phyloP scores from a whole-genome alignment of 2,329 filamentous ascomycete genomes.

The Emergomyces pasteurianus region DNA sequence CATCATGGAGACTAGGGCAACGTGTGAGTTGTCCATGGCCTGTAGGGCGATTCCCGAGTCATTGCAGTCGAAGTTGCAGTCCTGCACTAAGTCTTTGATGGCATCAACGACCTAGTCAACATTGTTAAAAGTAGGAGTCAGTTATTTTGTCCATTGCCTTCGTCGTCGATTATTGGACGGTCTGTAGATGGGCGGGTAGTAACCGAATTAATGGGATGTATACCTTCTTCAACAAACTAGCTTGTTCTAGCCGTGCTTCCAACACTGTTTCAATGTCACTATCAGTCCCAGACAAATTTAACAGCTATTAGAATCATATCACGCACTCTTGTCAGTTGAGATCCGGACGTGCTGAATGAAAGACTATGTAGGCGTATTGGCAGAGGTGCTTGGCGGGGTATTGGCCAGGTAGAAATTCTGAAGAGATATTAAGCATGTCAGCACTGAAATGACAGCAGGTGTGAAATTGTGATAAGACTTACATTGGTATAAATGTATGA shows the following conservation, averaged over 20 bases:
- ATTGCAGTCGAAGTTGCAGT: conserved; percentile 99
- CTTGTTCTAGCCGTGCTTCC: conserved; percentile 95
- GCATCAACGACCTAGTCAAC: conserved; percentile 74
- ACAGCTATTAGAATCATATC: not conserved
- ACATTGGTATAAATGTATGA: not conserved
- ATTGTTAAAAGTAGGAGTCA: conserved; percentile 6
- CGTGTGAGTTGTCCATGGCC: conserved; percentile 99
- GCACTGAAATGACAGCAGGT: not conserved
- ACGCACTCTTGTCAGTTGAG: conserved; percentile 20
- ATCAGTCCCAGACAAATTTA: not conserved
- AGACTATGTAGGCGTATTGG: not conserved
- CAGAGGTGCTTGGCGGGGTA: not conserved
- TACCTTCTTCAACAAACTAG: conserved; percentile 89
- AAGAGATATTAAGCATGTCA: not conserved
- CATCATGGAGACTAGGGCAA: conserved; percentile 97
- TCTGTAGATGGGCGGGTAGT: not conserved
- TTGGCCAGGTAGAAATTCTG: not conserved
- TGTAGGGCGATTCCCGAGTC: conserved; percentile 96
- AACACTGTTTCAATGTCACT: conserved; percentile 52
- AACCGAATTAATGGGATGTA: conserved; percentile 15
- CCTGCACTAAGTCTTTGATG: conserved; percentile 97
- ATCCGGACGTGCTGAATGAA: not conserved
- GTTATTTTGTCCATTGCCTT: not conserved
- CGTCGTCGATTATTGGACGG: not conserved
- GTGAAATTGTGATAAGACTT: not conserved